phyloP scores from a whole-genome alignment of 352 stramenopile species.

The Phytopythium cucurbitacearum region DNA sequence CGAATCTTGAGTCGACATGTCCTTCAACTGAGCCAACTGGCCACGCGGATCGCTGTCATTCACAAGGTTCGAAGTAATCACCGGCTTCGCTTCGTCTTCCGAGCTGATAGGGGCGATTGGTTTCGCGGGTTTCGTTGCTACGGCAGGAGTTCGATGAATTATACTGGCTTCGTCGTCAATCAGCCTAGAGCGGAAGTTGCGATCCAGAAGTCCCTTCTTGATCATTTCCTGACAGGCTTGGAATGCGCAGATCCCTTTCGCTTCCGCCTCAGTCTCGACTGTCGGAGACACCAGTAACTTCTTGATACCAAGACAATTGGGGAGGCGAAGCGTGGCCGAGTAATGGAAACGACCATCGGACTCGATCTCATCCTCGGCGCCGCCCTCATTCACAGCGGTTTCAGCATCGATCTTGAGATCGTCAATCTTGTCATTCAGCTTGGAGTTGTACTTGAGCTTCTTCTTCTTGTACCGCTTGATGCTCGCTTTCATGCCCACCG shows the following conservation, averaged over 20 bases:
- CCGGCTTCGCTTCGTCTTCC: too few species aligned
- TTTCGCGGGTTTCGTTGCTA: too few species aligned
- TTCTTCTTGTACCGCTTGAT: conserved; percentile 72
- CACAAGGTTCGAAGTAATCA: too few species aligned
- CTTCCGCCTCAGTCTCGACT: conserved; percentile 50
- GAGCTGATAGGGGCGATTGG: too few species aligned
- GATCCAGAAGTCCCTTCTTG: conserved; percentile 66
- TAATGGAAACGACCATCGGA: conserved; percentile 40
- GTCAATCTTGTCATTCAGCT: conserved; percentile 79
- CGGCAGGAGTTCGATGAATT: conserved; percentile 16
- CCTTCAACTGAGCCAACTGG: conserved; percentile 26
- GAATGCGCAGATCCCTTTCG: conserved; percentile 81
- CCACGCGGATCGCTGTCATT: neutral
- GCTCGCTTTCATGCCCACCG: conserved; percentile 34
- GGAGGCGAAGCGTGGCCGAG: conserved; percentile 59
- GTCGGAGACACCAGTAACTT: conserved; percentile 62
- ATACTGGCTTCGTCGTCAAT: conserved; percentile 40
- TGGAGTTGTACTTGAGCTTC: conserved; percentile 71
- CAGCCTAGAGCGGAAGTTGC: conserved; percentile 65
- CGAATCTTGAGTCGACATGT: conserved; percentile 77
- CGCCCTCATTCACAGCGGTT: conserved; percentile 8
- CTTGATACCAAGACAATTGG: conserved; percentile 51
- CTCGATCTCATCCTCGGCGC: conserved; percentile 13
- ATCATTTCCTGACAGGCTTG: conserved; percentile 73
- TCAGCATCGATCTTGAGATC: conserved; percentile 33